Evolutionary conservation across 129 eudicot genomes (phyloP).

Genomic region (Kitagawia praeruptora): DNA sequence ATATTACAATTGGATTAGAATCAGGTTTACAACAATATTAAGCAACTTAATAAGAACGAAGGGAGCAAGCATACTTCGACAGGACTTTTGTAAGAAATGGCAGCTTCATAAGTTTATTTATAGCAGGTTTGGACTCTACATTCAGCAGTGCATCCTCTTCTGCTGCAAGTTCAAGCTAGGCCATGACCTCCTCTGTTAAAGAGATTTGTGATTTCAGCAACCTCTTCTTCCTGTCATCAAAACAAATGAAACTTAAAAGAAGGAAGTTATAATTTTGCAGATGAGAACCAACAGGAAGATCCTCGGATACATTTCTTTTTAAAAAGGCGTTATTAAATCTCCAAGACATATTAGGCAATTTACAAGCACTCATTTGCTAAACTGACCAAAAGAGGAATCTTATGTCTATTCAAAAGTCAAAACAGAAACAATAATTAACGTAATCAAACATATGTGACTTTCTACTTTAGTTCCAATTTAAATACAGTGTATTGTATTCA

Average conservation of each 20-base stretch:
- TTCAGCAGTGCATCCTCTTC: slow-evolving; percentile 85
- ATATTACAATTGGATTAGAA: slow-evolving; percentile 10
- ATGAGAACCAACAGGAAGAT: not conserved
- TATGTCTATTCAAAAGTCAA: not conserved
- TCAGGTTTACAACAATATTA: not conserved
- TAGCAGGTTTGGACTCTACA: slow-evolving; percentile 69
- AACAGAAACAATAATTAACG: not conserved
- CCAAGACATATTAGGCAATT: not conserved
- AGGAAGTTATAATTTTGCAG: not conserved
- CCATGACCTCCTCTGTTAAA: slow-evolving; percentile 76
- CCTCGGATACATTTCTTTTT: not conserved
- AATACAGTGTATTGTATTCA: not conserved
- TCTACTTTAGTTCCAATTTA: not conserved
- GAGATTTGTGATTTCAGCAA: slow-evolving; percentile 58
- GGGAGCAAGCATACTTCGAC: slow-evolving; percentile 52
- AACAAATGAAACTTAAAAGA: not conserved
- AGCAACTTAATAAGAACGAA: slow-evolving; percentile 1
- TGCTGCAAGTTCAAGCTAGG: slow-evolving; percentile 87
- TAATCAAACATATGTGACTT: not conserved
- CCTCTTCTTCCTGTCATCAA: slow-evolving; percentile 85
- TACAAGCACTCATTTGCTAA: not conserved
- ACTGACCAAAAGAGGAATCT: not conserved
- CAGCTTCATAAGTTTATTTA: slow-evolving; percentile 77
- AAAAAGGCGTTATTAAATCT: not conserved
- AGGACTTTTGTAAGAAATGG: slow-evolving; percentile 77